These are phyloP conservation scores for Tolypocladium tropicale DNA, from an alignment of 2,329 filamentous ascomycete genomes.

Conservation along the genomic window DNA sequence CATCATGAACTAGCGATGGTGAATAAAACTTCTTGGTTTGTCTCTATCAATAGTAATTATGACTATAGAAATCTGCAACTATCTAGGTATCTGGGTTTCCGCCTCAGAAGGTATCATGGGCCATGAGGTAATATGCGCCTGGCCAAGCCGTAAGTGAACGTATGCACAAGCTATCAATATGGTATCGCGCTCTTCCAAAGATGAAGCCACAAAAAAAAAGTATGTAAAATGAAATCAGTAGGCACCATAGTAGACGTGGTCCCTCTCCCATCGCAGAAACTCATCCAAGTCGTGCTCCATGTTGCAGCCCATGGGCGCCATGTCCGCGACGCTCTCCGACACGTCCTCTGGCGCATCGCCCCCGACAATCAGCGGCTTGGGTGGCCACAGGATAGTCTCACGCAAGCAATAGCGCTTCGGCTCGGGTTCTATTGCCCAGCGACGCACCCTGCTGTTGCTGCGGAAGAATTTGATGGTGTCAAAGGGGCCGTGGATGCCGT, in stretches of 20 bases:
- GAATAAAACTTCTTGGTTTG: too few species aligned
- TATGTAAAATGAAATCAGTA: slow-evolving; percentile 8
- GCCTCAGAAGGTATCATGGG: not conserved
- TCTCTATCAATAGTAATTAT: too few species aligned
- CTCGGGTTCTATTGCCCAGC: not conserved
- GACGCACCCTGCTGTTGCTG: slow-evolving; percentile 4
- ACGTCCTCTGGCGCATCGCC: slow-evolving; percentile 16
- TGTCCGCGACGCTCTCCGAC: slow-evolving; percentile 17
- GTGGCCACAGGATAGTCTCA: slow-evolving; percentile 4
- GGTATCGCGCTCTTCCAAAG: not conserved
- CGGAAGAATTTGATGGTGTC: slow-evolving; percentile 23
- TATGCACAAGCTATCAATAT: not conserved
- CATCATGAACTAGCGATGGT: too few species aligned
- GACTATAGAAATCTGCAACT: not conserved
- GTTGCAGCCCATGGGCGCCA: slow-evolving; percentile 51
- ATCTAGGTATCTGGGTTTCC: not conserved
- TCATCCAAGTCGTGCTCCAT: slow-evolving; percentile 48
- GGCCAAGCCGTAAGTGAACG: not conserved
- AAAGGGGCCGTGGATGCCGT: slow-evolving; percentile 1
- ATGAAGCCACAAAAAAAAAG: not conserved
- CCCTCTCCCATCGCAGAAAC: slow-evolving; percentile 46
- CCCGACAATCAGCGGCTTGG: slow-evolving; percentile 35
- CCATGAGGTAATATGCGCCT: not conserved
- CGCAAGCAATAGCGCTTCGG: not conserved
- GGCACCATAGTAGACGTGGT: slow-evolving; percentile 31